Base-by-base conservation (phyloP, 108 stramenopile species). In the Aurantiochytrium sp. region DNA sequence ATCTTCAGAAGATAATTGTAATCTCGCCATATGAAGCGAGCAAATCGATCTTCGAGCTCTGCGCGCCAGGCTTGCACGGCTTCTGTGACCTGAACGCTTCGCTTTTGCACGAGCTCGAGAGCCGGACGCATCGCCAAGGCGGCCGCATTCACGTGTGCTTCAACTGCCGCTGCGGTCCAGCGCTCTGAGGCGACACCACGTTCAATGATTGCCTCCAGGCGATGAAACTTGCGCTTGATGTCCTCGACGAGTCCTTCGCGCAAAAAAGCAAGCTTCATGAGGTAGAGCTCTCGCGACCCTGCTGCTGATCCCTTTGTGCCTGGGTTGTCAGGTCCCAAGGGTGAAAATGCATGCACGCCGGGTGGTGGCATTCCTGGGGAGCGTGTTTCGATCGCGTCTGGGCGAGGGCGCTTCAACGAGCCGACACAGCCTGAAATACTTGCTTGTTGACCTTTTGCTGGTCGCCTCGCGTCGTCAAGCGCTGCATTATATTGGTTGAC, bases 211-310 rank as follows among this genome's bases (percentile, higher is more conserved):
- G 21, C 28, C 28, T n/a, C 1, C 12, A 53, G 3, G 18, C 51
- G 44, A 25, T 53, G 16, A 23, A 45, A 51, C 51, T 23, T 47
- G 23, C 51, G 19, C 4, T 4, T 44, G 49, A 83, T 25, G 23
- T 47, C 73, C 4, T 83, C 73, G 23, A 83, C 73, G 51, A 83
- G 73, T 16, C 73, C 73, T 83, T 83, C 73, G 49, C 73, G 73
- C 5, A 83, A 4, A 23, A 83, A 83, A 16, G 51, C 51, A 12
- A 83, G 51, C 28, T 83, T 83, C 73, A 83, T 83, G 0, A 53
- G 23, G 23, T 83, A 44, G 1, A 83, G n/a, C 51, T 83, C 73
- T 5, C 49, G 21, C 51, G 73, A 47, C 0, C 51, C 51, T 5
- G 49, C 73, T 47, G 73, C 73, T 5, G 73, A 51, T 5, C 73